A percentile compares a stretch with the other conserved stretches of the same genome.
These are phyloP conservation scores for Boehmeria nivea DNA, from an alignment of 306 rosid species.

Conservation along the genomic window DNA sequence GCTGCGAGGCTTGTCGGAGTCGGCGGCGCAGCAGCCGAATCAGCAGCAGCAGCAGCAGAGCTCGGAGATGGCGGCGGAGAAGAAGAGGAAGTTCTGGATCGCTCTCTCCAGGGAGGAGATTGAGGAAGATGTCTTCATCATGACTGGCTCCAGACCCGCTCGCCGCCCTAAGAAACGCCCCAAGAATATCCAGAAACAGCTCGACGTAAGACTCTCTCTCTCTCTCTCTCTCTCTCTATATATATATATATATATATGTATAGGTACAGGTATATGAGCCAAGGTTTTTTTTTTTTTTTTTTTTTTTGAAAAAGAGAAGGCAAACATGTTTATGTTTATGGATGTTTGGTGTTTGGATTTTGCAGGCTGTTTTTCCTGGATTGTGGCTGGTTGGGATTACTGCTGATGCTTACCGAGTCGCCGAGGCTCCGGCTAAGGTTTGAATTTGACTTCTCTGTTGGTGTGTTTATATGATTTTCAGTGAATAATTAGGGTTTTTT, in stretches of 20 bases:
- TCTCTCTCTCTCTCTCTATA: not conserved
- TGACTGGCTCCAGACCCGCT: slow-evolving; percentile 88
- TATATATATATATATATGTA: too few relatives aligned
- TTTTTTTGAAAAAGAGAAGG: too few relatives aligned
- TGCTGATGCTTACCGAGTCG: slow-evolving; percentile 55
- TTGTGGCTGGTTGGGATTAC: slow-evolving; percentile 81
- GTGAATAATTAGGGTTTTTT: not conserved
- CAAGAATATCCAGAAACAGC: slow-evolving; percentile 85
- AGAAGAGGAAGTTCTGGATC: slow-evolving; percentile 91
- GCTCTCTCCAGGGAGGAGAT: slow-evolving; percentile 89
- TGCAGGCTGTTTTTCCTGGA: slow-evolving; percentile 79
- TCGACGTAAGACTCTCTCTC: slow-evolving; percentile 43
- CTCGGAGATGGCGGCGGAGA: slow-evolving; percentile 54
- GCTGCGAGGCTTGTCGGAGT: slow-evolving; percentile 57
- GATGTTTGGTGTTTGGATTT: slow-evolving; percentile 14
- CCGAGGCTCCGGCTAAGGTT: slow-evolving; percentile 74
- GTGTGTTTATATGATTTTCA: not conserved
- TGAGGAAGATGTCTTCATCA: slow-evolving; percentile 81
- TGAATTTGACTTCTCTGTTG: not conserved
- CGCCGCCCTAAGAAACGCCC: slow-evolving; percentile 84
- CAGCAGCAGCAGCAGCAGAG: slow-evolving; percentile 8
- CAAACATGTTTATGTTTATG: not conserved
- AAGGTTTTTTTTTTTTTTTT: too few relatives aligned
- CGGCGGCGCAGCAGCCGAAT: slow-evolving; percentile 33
- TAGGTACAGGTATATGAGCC: too few relatives aligned